phyloP scores from a whole-genome alignment of 2,329 filamentous ascomycete species.

The Phaeosphaeria sp. region DNA sequence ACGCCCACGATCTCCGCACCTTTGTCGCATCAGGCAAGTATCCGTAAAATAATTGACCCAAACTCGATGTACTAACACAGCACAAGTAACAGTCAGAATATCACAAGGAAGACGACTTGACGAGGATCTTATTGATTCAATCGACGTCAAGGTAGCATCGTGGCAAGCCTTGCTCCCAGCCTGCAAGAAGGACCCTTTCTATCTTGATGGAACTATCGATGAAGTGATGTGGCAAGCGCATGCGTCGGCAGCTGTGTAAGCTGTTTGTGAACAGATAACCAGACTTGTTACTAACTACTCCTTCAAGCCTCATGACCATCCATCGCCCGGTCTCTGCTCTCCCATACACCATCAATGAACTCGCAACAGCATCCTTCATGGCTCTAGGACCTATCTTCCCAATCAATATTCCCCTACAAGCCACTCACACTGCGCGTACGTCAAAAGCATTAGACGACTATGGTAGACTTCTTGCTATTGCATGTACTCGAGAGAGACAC shows the following conservation, averaged over 20 bases:
- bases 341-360: slow-evolving; percentile 30
- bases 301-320: slow-evolving; percentile 29
- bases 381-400: slow-evolving; percentile 54
- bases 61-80: slow-evolving; percentile 25
- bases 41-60: slow-evolving; percentile 2
- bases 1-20: background rate
- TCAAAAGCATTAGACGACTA: slow-evolving; percentile 78
- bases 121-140: slow-evolving; percentile 68
- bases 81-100: background rate
- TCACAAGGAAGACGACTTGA: slow-evolving; percentile 19
- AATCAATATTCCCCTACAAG: slow-evolving; percentile 55
- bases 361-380: slow-evolving; percentile 62
- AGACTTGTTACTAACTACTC: slow-evolving; percentile 1
- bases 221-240: slow-evolving; percentile 90
- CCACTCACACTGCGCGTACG: slow-evolving; percentile 75
- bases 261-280: background rate
- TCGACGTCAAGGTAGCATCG: slow-evolving; percentile 68
- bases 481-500: slow-evolving; percentile 74
- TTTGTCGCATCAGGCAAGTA: background rate
- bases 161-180: slow-evolving; percentile 80
- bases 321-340: slow-evolving; percentile 51
- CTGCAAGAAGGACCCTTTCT: slow-evolving; percentile 71
- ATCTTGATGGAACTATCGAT: slow-evolving; percentile 72
- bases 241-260: slow-evolving; percentile 67
- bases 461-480: slow-evolving; percentile 74